Conservation (phyloP, 1,284 basidiomycete genomes). For the Sporisorium iseilematis-ciliati region DNA sequence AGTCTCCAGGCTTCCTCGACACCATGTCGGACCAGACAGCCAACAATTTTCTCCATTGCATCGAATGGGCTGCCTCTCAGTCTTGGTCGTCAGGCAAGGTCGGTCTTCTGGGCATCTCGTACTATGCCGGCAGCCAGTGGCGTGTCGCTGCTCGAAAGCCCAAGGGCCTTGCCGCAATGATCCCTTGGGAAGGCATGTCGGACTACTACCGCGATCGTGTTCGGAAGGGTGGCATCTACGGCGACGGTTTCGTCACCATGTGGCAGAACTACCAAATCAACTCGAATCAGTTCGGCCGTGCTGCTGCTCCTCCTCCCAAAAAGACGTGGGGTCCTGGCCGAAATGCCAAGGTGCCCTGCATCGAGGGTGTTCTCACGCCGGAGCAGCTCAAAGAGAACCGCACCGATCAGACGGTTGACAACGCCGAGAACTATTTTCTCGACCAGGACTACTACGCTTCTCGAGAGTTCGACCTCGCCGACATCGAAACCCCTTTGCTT, state of each 20-base stretch:
- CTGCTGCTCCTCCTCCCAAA: constrained; percentile 11
- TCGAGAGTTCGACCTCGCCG: constrained; percentile 62
- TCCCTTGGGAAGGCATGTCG: constrained; percentile 69
- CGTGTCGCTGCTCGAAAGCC: constrained; percentile 68
- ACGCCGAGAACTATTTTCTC: constrained; percentile 62
- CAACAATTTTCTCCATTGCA: constrained; percentile 64
- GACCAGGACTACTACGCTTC: constrained; percentile 65
- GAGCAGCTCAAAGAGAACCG: constrained; percentile 64
- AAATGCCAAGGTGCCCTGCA: constrained; percentile 50
- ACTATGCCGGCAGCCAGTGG: constrained; percentile 69
- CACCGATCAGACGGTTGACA: constrained; percentile 63
- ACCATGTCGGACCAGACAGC: constrained; percentile 66
- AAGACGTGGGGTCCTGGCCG: constrained; percentile 22
- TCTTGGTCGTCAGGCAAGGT: constrained; percentile 68
- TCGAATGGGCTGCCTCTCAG: constrained; percentile 70
- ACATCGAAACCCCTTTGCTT: constrained; percentile 67
- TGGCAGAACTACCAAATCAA: constrained; percentile 68
- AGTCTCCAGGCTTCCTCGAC: constrained; percentile 65
- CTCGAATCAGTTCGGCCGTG: constrained; percentile 66
- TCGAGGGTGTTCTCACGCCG: constrained; percentile 60
- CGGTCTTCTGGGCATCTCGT: constrained; percentile 69
- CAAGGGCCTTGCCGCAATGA: constrained; percentile 68
- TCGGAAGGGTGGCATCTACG: constrained; percentile 68
- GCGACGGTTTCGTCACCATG: constrained; percentile 64
- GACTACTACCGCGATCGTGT: constrained; percentile 69